A percentile compares a stretch with the other conserved stretches of the same genome.
Evolutionary conservation across 257 asterid genomes (phyloP).

Genomic region (Ajuga chamaepitys): DNA sequence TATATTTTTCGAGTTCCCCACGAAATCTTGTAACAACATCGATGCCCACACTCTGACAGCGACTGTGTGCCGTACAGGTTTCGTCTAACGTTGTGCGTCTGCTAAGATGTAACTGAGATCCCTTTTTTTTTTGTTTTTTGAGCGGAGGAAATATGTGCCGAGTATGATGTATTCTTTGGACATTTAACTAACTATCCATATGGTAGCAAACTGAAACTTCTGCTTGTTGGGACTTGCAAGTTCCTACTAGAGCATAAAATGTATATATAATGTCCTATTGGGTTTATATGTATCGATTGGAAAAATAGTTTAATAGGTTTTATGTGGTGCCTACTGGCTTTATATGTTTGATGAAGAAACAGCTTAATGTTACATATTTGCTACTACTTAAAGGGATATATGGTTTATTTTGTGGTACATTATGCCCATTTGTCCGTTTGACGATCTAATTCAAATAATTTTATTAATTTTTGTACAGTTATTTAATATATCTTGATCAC

Average conservation of each 20-base stretch:
- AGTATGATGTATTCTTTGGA: slow-evolving; percentile 15
- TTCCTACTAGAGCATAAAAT: background rate
- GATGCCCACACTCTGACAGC: background rate
- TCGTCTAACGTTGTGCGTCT: background rate
- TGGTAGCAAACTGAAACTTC: slow-evolving; percentile 4
- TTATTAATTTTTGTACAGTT: no score
- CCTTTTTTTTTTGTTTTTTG: background rate
- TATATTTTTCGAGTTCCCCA: background rate
- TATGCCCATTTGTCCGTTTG: no score
- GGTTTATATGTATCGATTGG: no score
- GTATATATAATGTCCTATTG: background rate
- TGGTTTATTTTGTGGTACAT: no score
- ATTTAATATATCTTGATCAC: no score
- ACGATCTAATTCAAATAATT: no score
- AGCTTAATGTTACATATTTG: no score
- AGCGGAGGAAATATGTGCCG: slow-evolving; percentile 17
- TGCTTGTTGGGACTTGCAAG: background rate
- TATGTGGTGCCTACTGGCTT: no score
- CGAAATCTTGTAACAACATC: background rate
- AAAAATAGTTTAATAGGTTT: no score
- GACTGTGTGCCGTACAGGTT: slow-evolving; percentile 4
- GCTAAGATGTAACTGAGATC: background rate
- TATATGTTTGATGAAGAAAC: no score
- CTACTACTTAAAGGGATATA: no score
- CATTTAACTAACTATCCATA: background rate